A percentile compares a stretch with the other conserved stretches of the same genome.
Evolutionary conservation across 2,329 filamentous ascomycete species (phyloP).

Genomic region (Leptosphaerulina australis): DNA sequence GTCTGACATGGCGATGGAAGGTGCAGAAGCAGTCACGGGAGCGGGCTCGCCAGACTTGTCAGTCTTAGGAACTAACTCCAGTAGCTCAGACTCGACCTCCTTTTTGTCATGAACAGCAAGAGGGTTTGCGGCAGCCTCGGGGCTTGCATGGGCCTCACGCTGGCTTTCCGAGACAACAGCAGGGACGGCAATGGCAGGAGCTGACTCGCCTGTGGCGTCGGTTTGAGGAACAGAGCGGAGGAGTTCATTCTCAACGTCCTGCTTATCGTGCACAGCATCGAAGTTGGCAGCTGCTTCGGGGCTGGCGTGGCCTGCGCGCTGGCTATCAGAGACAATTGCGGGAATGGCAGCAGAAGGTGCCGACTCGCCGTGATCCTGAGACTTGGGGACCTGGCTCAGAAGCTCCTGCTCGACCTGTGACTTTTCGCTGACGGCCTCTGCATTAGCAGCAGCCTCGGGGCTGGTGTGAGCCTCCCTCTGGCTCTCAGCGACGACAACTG

Average conservation of each 20-base stretch:
- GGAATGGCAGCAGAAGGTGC: conserved; percentile 53
- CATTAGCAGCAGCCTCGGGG: conserved; percentile 69
- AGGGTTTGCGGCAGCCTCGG: conserved; percentile 69
- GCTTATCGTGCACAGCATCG: conserved; percentile 72
- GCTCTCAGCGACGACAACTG: conserved; percentile 71
- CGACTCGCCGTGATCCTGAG: conserved; percentile 48
- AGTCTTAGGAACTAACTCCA: conserved; percentile 43
- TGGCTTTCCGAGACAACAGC: conserved; percentile 68
- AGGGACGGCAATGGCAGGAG: conserved; percentile 26
- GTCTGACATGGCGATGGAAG: conserved; percentile 20
- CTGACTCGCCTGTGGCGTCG: conserved; percentile 49
- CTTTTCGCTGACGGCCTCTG: conserved; percentile 71
- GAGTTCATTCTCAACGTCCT: conserved; percentile 72
- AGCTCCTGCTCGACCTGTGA: conserved; percentile 73
- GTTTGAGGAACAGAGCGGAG: conserved; percentile 46
- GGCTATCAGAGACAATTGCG: conserved; percentile 71
- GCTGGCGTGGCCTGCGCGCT: conserved; percentile 65
- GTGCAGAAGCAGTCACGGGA: conserved; percentile 26
- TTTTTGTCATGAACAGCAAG: conserved; percentile 73
- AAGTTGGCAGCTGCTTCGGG: conserved; percentile 71
- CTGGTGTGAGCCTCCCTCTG: conserved; percentile 66
- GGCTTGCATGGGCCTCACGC: conserved; percentile 63
- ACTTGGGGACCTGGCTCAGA: conserved; percentile 42
- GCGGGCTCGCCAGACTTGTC: conserved; percentile 49
- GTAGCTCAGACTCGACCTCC: conserved; percentile 72